Conservation (phyloP, 1,139 yeast genomes). For the Zygoascus hellenicus region DNA sequence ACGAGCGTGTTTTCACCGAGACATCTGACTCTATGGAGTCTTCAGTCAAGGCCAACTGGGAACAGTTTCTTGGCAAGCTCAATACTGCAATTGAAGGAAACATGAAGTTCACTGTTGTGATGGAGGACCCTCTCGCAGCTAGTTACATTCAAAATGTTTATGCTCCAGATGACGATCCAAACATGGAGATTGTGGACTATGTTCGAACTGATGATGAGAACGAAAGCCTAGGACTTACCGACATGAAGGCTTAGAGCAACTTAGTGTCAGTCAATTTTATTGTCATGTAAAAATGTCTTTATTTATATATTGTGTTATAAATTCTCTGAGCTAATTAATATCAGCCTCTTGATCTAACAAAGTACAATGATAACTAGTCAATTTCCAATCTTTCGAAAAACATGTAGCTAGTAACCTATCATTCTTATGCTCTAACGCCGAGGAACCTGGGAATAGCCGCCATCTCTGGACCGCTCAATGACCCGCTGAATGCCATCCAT, state of each 20-base stretch:
- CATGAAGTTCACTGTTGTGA: conserved; percentile 70
- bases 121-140: conserved; percentile 94
- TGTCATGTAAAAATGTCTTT: not conserved
- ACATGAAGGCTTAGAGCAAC: conserved; percentile 47
- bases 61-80: conserved; percentile 63
- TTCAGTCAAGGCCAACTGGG: conserved; percentile 74
- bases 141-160: conserved; percentile 95
- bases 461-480: conserved; percentile 28
- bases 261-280: not conserved
- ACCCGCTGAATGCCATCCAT: conserved; percentile 65
- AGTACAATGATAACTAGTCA: too few relatives aligned
- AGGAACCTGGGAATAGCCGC: conserved; percentile 3
- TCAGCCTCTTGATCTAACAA: not conserved
- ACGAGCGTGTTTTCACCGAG: conserved; percentile 75
- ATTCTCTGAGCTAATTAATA: too few relatives aligned
- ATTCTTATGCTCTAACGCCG: too few relatives aligned
- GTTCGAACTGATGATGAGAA: conserved; percentile 82
- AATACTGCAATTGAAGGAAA: conserved; percentile 82
- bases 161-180: conserved; percentile 97
- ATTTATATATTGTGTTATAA: too few relatives aligned
- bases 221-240: conserved; percentile 86
- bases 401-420: too few relatives aligned
- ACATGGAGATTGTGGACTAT: conserved; percentile 83
- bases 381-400: too few relatives aligned
- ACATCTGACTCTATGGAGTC: conserved; percentile 90